Evolutionary conservation across 2,329 filamentous ascomycete species (phyloP).

Genomic region (Thielaviopsis populi): DNA sequence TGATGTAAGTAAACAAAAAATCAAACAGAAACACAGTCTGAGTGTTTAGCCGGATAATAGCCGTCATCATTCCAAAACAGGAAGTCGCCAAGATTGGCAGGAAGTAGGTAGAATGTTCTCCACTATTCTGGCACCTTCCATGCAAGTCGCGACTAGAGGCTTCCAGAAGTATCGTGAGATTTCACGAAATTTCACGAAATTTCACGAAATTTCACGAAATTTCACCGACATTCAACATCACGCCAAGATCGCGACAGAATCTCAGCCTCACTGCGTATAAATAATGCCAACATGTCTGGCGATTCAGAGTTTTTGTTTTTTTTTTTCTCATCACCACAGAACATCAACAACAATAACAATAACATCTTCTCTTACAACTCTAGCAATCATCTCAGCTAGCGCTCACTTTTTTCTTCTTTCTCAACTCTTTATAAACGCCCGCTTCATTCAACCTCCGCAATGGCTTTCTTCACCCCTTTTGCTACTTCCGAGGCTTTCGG

Average conservation of each 20-base stretch:
- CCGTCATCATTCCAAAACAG: background rate
- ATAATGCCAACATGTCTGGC: background rate
- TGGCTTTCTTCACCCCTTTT: conserved; percentile 7
- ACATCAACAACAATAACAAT: background rate
- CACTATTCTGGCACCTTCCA: conserved; percentile 1
- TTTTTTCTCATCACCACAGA: background rate
- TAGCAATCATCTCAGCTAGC: background rate
- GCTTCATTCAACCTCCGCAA: background rate
- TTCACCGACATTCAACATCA: background rate
- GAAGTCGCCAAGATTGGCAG: background rate
- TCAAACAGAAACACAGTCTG: background rate
- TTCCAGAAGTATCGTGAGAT: background rate
- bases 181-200: background rate
- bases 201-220: background rate
- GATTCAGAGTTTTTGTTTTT: background rate
- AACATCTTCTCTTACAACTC: background rate
- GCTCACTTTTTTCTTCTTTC: background rate
- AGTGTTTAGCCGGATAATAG: background rate
- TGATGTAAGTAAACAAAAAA: no score
- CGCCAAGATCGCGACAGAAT: background rate
- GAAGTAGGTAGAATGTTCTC: conserved; percentile 10
- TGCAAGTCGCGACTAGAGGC: background rate
- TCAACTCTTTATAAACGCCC: background rate
- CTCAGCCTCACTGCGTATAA: background rate
- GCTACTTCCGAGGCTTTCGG: background rate